Base-by-base conservation (phyloP, 441 rosid genomes). In the Erodium trifolium region DNA sequence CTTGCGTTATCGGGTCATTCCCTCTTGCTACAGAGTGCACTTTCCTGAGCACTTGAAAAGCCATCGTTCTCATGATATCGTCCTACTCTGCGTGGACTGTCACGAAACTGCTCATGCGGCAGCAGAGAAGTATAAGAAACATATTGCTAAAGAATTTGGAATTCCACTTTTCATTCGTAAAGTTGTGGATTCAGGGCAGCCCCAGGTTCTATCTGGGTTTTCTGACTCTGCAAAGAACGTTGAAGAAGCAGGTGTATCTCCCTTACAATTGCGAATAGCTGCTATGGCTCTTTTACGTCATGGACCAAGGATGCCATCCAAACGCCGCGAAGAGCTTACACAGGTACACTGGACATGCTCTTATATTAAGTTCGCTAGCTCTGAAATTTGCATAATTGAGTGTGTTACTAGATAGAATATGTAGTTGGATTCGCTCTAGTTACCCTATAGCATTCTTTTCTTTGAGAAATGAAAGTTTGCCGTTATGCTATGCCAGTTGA, bases 11-110 rank as follows among this genome's bases (percentile, higher is more conserved):
- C 82, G 98, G 70, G 83, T 94, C 70, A 92, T 94, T 70, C 98
- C 99, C 75, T 90, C 98, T 1, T 92, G 98, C 83, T 94, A 94
- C 80, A 85, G 98, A 82, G 75, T 92, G 83, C 98, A 92, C 82
- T 94, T 94, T 76, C 97, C 98, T 10, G 98, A 92, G 88, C 98
- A 94, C 78, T 72, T 94, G 76, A 94, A 94, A 83, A 94, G 97
- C 74, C 99, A 94, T 55, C 84, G 97, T n/a, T 94, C 99, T 74
- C 97, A 90, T 81, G 99, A 94, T 77, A 94, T 92, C 68, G 98
- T 92, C 78, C 82, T 94, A 53, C 89, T 94, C n/a, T 94, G 97
- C 63, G 98, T 94, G 80, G 98, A 92, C 77, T 94, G 98, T 66
- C 99, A 94, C 75, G 98, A 94, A 79, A 75, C 84, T 68, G 96